phyloP scores from a whole-genome alignment of 331 rosid species.

The Malus hybrid region DNA sequence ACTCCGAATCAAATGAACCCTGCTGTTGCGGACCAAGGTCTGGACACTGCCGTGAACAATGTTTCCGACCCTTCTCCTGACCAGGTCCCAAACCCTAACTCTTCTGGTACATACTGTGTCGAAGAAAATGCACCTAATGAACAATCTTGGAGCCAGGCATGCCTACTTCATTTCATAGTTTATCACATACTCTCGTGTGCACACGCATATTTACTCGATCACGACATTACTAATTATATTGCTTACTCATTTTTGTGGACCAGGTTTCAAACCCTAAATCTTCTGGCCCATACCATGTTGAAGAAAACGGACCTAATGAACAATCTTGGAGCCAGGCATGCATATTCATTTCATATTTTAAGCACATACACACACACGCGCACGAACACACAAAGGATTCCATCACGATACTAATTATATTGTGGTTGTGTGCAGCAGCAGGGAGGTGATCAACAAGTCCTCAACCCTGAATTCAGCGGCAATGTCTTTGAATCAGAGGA shows the following conservation, averaged over 20 bases:
- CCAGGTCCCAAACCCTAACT: constrained; percentile 2
- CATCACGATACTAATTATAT: background rate
- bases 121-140: background rate
- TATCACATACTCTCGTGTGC: background rate
- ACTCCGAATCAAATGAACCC: background rate
- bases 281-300: background rate
- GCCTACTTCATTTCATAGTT: background rate
- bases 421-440: background rate
- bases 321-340: background rate
- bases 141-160: constrained; percentile 24
- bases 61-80: background rate
- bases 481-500: background rate
- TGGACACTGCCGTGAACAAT: too few species aligned
- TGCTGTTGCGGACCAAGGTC: background rate
- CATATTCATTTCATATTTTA: background rate
- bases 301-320: background rate
- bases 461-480: background rate
- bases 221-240: background rate
- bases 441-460: background rate
- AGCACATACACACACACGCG: background rate
- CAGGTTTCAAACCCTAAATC: too few species aligned
- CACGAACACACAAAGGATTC: background rate
- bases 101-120: background rate
- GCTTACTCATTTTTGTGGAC: too few species aligned
- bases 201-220: background rate